These are phyloP conservation scores for Fraxinus velutina DNA, from an alignment of 305 asterid genomes.

Conservation along the genomic window DNA sequence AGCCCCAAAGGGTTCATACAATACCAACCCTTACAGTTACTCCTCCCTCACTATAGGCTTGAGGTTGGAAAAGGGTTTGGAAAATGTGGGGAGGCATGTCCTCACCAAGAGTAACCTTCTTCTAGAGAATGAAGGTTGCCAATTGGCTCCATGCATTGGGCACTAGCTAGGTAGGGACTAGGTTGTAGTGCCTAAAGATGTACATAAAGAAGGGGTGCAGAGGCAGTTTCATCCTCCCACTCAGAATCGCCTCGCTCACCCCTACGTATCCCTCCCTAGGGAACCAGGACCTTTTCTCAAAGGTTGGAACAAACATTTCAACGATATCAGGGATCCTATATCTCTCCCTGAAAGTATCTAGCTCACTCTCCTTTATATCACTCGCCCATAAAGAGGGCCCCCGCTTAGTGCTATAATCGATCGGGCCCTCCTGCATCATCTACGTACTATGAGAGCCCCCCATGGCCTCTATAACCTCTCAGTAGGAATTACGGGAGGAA, in stretches of 20 bases:
- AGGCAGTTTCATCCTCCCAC: neutral
- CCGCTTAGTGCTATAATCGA: neutral
- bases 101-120: neutral
- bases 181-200: neutral
- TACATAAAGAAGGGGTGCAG: neutral
- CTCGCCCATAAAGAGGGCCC: neutral
- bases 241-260: neutral
- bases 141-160: neutral
- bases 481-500: neutral
- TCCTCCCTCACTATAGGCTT: no score
- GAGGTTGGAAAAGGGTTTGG: neutral
- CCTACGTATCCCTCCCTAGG: neutral
- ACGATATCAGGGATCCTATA: neutral
- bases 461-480: neutral
- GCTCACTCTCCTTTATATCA: neutral
- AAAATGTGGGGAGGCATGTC: neutral
- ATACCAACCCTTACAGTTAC: no score
- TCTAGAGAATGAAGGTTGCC: neutral
- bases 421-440: neutral
- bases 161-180: neutral
- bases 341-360: neutral
- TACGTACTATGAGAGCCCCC: neutral
- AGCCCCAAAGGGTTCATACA: no score
- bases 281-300: neutral
- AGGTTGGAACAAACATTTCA: neutral